Conservation (phyloP, 2,329 filamentous ascomycete genomes). For the Hypoxylon rubiginosum region DNA sequence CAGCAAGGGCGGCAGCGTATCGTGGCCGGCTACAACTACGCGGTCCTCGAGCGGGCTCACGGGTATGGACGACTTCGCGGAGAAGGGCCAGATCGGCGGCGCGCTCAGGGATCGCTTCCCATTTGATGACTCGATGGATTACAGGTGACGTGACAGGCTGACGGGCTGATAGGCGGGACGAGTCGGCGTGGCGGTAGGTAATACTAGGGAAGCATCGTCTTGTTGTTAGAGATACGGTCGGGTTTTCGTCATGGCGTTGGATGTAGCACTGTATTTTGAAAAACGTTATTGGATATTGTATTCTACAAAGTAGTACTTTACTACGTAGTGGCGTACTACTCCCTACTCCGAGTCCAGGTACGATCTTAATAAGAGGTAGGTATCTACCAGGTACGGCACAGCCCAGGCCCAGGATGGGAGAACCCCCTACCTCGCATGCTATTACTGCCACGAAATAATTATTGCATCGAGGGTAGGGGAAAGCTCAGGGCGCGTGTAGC, state of each 20-base stretch:
- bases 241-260: neutral
- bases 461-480: neutral
- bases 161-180: too few relatives aligned
- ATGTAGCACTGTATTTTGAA: neutral
- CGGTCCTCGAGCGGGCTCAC: slow-evolving; percentile 44
- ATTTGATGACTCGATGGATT: slow-evolving; percentile 39
- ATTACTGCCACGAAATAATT: slow-evolving; percentile 12
- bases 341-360: slow-evolving; percentile 5
- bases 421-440: slow-evolving; percentile 10
- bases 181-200: slow-evolving; percentile 25
- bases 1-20: slow-evolving; percentile 39
- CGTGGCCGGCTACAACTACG: slow-evolving; percentile 40
- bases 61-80: slow-evolving; percentile 46
- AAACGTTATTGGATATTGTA: neutral
- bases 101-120: slow-evolving; percentile 40
- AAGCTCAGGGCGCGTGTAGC: slow-evolving; percentile 3
- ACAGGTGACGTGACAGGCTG: slow-evolving; percentile 28
- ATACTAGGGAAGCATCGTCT: neutral
- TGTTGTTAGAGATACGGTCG: neutral
- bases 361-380: too few relatives aligned
- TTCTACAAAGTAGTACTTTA: too few relatives aligned
- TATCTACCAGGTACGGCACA: neutral
- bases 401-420: neutral
- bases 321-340: neutral
- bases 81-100: slow-evolving; percentile 46